Evolutionary conservation across 2,329 filamentous ascomycete genomes (phyloP).

Genomic region (Phoma sp.): DNA sequence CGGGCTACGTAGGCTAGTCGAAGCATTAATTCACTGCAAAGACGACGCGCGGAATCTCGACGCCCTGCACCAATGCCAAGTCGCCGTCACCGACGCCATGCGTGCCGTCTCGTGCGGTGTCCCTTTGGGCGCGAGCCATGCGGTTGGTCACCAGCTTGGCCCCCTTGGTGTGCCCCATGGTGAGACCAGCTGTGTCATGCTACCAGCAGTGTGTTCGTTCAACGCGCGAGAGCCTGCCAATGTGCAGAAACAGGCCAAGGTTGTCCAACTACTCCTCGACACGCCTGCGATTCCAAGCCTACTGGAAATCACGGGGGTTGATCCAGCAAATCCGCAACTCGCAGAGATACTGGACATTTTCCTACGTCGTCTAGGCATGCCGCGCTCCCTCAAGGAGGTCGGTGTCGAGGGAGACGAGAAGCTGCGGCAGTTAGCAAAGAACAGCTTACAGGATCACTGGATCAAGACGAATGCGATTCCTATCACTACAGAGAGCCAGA

Average conservation of each 20-base stretch:
- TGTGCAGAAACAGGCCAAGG: slow-evolving; percentile 1
- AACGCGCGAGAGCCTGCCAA: not conserved
- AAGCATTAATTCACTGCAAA: not conserved
- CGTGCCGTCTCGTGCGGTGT: not conserved
- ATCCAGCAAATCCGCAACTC: not conserved
- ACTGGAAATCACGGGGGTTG: not conserved
- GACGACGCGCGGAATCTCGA: no score
- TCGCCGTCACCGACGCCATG: not conserved
- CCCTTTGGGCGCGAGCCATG: not conserved
- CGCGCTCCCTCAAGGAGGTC: not conserved
- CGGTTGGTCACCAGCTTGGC: not conserved
- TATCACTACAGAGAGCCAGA: not conserved
- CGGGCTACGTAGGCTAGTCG: not conserved
- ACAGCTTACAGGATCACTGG: slow-evolving; percentile 2
- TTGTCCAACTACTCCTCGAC: not conserved
- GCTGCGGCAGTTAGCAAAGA: not conserved
- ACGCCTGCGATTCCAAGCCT: not conserved
- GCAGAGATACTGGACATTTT: not conserved
- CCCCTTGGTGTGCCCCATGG: not conserved
- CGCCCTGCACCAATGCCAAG: not conserved
- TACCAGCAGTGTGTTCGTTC: slow-evolving; percentile 1
- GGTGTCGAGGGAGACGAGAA: not conserved
- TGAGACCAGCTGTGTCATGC: not conserved
- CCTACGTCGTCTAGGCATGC: slow-evolving; percentile 1
- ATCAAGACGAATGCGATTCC: slow-evolving; percentile 2